Conservation (phyloP, 139 green algal genomes). For the Dunaliella sp. region DNA sequence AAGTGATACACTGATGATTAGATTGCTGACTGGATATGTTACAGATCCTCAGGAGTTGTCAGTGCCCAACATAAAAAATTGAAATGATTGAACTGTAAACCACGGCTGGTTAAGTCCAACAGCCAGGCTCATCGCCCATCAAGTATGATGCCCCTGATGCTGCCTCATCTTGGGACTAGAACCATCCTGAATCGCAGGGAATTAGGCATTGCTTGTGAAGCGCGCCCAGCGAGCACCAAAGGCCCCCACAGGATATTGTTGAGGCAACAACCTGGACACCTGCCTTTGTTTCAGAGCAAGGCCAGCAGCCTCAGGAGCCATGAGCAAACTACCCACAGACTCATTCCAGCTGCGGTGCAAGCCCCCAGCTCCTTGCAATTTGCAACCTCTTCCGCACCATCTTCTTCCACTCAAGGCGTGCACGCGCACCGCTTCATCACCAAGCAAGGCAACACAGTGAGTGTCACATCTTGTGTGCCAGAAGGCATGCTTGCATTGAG, state of each 20-base stretch:
- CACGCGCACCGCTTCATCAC: conserved; percentile 11
- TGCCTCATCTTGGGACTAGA: neutral
- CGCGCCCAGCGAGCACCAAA: neutral
- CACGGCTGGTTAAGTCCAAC: too few relatives aligned
- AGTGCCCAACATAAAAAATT: too few relatives aligned
- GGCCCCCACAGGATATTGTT: neutral
- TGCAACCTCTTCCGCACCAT: neutral
- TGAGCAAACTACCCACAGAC: too few relatives aligned
- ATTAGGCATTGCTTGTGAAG: too few relatives aligned
- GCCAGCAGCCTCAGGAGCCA: neutral
- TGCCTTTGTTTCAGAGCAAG: neutral
- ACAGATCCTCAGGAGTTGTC: too few relatives aligned
- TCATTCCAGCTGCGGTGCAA: neutral
- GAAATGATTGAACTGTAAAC: too few relatives aligned
- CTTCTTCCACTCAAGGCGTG: neutral
- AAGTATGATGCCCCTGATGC: neutral
- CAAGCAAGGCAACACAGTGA: conserved; percentile 9
- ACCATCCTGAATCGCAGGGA: neutral
- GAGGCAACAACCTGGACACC: neutral
- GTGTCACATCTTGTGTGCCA: too few relatives aligned
- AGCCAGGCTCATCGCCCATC: too few relatives aligned
- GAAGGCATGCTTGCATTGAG: too few relatives aligned
- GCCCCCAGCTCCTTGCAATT: neutral
- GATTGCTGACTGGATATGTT: too few relatives aligned
- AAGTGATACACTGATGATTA: too few relatives aligned